phyloP scores from a whole-genome alignment of 192 early-diverging fungal genomes.

The Rhizoclosmatium globosum region DNA sequence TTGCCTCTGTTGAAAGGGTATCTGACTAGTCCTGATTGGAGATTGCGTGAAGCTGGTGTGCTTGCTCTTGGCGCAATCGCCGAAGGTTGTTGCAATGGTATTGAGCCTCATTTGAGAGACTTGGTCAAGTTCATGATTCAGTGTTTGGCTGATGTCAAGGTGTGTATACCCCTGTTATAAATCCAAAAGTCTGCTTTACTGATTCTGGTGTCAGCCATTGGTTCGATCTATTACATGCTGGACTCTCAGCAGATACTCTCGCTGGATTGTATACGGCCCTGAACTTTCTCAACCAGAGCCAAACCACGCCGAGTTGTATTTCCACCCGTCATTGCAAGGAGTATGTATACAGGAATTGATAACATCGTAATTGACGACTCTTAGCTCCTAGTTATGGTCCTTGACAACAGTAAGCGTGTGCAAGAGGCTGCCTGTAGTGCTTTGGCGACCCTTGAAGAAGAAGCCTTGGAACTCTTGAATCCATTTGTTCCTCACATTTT shows the following conservation, averaged over 20 bases:
- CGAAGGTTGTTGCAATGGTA: conserved; percentile 91
- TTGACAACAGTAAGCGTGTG: conserved; percentile 97
- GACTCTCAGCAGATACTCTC: conserved; percentile 93
- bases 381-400: conserved; percentile 68
- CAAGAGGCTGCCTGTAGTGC: conserved; percentile 97
- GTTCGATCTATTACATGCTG: conserved; percentile 98
- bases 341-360: conserved; percentile 49
- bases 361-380: conserved; percentile 2
- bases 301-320: conserved; percentile 72
- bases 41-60: conserved; percentile 92
- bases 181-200: neutral
- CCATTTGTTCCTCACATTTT: conserved; percentile 93
- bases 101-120: conserved; percentile 87
- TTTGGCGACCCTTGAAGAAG: conserved; percentile 95
- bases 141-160: conserved; percentile 75
- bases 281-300: conserved; percentile 44
- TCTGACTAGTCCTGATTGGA: conserved; percentile 88
- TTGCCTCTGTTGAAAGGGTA: conserved; percentile 86
- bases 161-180: neutral
- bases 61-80: conserved; percentile 97
- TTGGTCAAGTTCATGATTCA: conserved; percentile 87
- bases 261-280: conserved; percentile 68
- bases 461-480: conserved; percentile 78
- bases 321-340: conserved; percentile 84
- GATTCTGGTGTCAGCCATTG: conserved; percentile 68